Evolutionary conservation across 2,329 filamentous ascomycete species (phyloP).

Genomic region (Cladobotryum mycophilum): DNA sequence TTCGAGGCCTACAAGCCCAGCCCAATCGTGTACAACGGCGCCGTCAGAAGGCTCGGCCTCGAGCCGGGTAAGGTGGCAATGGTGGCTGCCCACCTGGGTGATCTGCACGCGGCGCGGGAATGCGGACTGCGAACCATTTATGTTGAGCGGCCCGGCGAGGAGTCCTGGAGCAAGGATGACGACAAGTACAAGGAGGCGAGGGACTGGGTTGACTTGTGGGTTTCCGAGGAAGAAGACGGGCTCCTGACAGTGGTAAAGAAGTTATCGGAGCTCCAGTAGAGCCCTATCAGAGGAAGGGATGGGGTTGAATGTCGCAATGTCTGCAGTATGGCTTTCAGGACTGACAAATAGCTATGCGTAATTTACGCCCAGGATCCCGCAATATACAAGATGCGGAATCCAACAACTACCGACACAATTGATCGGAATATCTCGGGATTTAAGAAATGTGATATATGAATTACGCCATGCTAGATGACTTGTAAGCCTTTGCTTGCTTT

Average conservation of each 20-base stretch:
- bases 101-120: slow-evolving; percentile 59
- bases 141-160: slow-evolving; percentile 62
- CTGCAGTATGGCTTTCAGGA: too few species aligned
- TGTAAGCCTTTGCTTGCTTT: too few species aligned
- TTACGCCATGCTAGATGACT: too few species aligned
- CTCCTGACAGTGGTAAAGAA: slow-evolving; percentile 24
- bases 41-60: slow-evolving; percentile 51
- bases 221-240: slow-evolving; percentile 26
- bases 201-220: slow-evolving; percentile 35
- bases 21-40: slow-evolving; percentile 61
- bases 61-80: slow-evolving; percentile 60
- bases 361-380: too few species aligned
- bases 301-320: too few species aligned
- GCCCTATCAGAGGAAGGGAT: too few species aligned
- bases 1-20: slow-evolving; percentile 73
- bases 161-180: slow-evolving; percentile 49
- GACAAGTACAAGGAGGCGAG: slow-evolving; percentile 46
- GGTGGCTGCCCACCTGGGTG: slow-evolving; percentile 69
- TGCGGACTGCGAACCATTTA: slow-evolving; percentile 67
- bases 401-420: too few species aligned
- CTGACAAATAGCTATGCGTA: too few species aligned
- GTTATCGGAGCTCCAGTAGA: slow-evolving; percentile 18
- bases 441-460: too few species aligned
- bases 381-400: too few species aligned
- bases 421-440: too few species aligned